Evolutionary conservation across 2,329 filamentous ascomycete genomes (phyloP).

Genomic region (Phoma sp.): DNA sequence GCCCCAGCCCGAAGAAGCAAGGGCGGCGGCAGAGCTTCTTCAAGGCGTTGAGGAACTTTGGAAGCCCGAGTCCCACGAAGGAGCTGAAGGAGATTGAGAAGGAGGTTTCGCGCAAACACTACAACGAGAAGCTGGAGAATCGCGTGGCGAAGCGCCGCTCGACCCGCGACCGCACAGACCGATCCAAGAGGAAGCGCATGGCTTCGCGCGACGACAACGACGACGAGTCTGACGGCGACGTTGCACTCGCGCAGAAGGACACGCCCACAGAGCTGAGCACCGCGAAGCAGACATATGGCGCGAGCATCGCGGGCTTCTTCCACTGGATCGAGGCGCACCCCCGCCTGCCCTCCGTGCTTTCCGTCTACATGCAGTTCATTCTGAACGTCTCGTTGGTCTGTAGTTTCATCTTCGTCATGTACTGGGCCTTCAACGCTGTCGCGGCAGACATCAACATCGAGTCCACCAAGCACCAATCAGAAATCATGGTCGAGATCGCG

Average conservation of each 20-base stretch:
- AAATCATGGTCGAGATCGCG: slow-evolving; percentile 74
- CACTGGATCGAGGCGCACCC: slow-evolving; percentile 69
- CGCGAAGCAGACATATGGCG: slow-evolving; percentile 30
- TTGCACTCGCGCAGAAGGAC: slow-evolving; percentile 1
- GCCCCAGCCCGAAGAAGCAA: slow-evolving; percentile 43
- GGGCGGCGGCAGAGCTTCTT: slow-evolving; percentile 40
- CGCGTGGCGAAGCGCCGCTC: slow-evolving; percentile 44
- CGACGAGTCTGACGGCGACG: slow-evolving; percentile 36
- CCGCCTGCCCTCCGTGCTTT: slow-evolving; percentile 68
- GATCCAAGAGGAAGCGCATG: slow-evolving; percentile 34
- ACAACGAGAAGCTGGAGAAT: slow-evolving; percentile 48
- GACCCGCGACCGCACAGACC: slow-evolving; percentile 15
- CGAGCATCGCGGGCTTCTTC: slow-evolving; percentile 58
- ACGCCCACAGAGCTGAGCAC: slow-evolving; percentile 8
- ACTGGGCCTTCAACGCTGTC: slow-evolving; percentile 71
- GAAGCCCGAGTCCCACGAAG: slow-evolving; percentile 48
- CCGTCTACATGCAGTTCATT: slow-evolving; percentile 68
- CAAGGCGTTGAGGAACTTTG: slow-evolving; percentile 27
- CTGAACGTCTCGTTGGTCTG: slow-evolving; percentile 69
- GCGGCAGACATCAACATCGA: slow-evolving; percentile 77
- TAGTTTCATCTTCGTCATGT: slow-evolving; percentile 68
- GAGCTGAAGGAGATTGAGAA: slow-evolving; percentile 41
- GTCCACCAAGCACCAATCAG: slow-evolving; percentile 69
- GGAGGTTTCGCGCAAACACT: slow-evolving; percentile 42
- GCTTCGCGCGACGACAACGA: slow-evolving; percentile 24